Base-by-base conservation (phyloP, 495 filamentous ascomycete genomes). In the Rhypophila decipiens region DNA sequence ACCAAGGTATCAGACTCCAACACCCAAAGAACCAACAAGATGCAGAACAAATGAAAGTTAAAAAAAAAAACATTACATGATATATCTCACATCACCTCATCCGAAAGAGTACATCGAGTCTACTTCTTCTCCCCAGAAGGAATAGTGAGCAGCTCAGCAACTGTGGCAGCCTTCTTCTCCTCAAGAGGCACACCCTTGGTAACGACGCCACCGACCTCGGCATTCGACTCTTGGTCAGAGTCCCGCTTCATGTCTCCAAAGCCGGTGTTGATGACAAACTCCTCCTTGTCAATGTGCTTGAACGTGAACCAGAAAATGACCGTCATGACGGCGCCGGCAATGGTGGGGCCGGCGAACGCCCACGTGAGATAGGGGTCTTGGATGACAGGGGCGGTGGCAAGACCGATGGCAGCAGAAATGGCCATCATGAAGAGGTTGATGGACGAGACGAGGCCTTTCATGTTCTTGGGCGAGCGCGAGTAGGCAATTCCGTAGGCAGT, bases 401-500 rank as follows among this genome's bases (percentile, higher is more conserved):
- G 72, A 8, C 75, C 77, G 15, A 82, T 60, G 20, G 78, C 79
- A 21, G 73, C 79, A 34, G 73, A 75, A 42, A 84, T 60, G 23
- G 73, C 76, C 38, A 57, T 73, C 46, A 73, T 74, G 54, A 82
- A 70, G 13, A 85, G 66, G 57, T 76, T 82, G 39, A 86, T 56
- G 7, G 74, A 70, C 57, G 76, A 70, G 31, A 87, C 78, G 24
- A 86, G 69, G 13, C 73, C 75, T 53, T 78, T 78, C 85, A 88
- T 89, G 53, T 73, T 77, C 29, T 75, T 66, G 3, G 85, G 84
- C 0, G 84, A 75, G 19, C 81, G 77, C 13, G 83, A 76, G 65
- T 84, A 89, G 12, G 83, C 84, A 50, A 87, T 77, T 55, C 83
- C 83, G 52, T 84, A 79, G 1, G 75, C 79, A 1, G 84, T 86